phyloP scores from a whole-genome alignment of 2,329 filamentous ascomycete genomes.

The Ceratocystis alfenasii region DNA sequence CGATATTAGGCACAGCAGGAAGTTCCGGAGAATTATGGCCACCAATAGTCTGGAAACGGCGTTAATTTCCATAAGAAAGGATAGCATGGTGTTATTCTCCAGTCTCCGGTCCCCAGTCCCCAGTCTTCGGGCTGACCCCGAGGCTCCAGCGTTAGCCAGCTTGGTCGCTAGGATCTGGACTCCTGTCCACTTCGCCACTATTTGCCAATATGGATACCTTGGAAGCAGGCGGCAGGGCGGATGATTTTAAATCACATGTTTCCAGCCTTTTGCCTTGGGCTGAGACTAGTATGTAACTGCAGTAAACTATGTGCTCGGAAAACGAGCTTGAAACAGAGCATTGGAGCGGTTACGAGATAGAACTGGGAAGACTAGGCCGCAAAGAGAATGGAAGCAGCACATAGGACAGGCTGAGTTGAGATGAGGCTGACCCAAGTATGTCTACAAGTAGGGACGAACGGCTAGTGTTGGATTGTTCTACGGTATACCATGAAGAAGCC shows the following conservation, averaged over 20 bases:
- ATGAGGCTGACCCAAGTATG: background rate
- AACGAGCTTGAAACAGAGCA: background rate
- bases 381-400: background rate
- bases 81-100: too few relatives aligned
- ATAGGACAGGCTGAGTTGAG: background rate
- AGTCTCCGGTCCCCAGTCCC: too few relatives aligned
- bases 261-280: background rate
- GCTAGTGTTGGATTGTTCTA: background rate
- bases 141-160: too few relatives aligned
- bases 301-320: background rate
- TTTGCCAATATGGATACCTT: background rate
- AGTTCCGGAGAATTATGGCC: too few relatives aligned
- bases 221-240: background rate
- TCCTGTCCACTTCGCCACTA: too few relatives aligned
- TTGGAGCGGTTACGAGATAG: background rate
- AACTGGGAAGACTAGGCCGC: background rate
- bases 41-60: too few relatives aligned
- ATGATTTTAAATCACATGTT: background rate
- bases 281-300: background rate
- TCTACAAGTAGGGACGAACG: background rate
- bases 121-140: too few relatives aligned
- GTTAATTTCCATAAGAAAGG: too few relatives aligned
- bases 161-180: too few relatives aligned
- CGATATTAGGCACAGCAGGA: too few relatives aligned
- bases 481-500: background rate